These are phyloP conservation scores for Echinochloa phyllopogon DNA, from an alignment of 176 grass and related monocot species.

Conservation along the genomic window DNA sequence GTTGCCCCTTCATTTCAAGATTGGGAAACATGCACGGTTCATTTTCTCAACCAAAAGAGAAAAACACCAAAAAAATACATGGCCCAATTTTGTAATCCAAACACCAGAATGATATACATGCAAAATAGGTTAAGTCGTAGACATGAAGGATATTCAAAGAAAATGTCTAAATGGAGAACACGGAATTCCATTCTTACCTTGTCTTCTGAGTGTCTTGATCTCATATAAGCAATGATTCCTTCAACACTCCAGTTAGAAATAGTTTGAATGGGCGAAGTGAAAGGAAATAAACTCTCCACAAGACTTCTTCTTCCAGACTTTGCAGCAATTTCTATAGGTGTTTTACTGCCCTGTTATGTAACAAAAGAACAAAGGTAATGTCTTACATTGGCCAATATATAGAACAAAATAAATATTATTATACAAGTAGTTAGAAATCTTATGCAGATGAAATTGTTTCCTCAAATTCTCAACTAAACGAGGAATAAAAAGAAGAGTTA, in stretches of 20 bases:
- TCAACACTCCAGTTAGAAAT: background rate
- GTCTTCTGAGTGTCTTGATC: background rate
- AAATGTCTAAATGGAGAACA: background rate
- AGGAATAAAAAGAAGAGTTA: background rate
- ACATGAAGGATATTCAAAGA: background rate
- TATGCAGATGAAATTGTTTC: background rate
- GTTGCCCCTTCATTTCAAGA: too few species aligned
- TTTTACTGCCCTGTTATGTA: background rate
- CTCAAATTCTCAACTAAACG: background rate
- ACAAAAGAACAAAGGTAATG: background rate
- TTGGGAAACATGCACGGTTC: too few species aligned
- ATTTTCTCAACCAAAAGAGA: too few species aligned
- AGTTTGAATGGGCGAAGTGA: constrained; percentile 37
- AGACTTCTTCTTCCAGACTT: constrained; percentile 38
- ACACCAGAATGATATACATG: background rate
- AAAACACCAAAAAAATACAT: too few species aligned
- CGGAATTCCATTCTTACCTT: background rate
- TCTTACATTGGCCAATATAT: background rate
- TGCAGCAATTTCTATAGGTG: constrained; percentile 46
- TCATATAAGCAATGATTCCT: background rate
- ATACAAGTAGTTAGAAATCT: background rate
- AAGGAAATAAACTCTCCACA: constrained; percentile 45
- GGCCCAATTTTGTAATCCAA: too few species aligned
- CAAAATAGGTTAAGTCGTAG: background rate
- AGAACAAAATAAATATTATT: background rate